These are phyloP conservation scores for Malassezia japonica DNA, from an alignment of 1,284 basidiomycete species.

Conservation along the genomic window DNA sequence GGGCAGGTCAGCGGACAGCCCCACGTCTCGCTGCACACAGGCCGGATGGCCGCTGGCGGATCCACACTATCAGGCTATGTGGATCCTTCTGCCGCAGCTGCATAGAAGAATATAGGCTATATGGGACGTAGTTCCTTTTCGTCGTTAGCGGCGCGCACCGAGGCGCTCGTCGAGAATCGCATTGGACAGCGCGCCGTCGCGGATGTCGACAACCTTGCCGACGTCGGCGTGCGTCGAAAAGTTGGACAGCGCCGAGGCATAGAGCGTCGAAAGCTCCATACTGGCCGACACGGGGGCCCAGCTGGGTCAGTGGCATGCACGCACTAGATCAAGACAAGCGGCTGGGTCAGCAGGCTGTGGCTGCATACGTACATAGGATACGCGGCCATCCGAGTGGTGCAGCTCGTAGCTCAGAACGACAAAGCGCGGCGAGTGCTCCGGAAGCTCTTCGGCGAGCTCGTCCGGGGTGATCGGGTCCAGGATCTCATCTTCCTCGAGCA, in stretches of 20 bases:
- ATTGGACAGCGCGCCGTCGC: slow-evolving; percentile 28
- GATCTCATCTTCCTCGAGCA: slow-evolving; percentile 37
- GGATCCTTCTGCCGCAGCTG: too few species aligned
- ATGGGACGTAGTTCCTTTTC: not conserved
- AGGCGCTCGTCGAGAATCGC: slow-evolving; percentile 24
- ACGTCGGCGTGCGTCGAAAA: slow-evolving; percentile 35
- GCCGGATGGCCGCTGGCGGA: too few species aligned
- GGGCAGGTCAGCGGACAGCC: too few species aligned
- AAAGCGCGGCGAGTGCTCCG: slow-evolving; percentile 79
- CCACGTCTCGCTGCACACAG: too few species aligned
- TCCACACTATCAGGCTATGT: too few species aligned
- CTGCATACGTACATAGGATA: slow-evolving; percentile 57
- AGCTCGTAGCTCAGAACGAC: slow-evolving; percentile 74
- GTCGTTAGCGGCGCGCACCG: slow-evolving; percentile 17
- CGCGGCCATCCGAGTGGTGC: slow-evolving; percentile 69
- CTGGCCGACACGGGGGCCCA: slow-evolving; percentile 40
- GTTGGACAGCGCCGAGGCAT: slow-evolving; percentile 41
- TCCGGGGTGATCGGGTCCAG: slow-evolving; percentile 23
- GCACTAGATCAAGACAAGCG: slow-evolving; percentile 27
- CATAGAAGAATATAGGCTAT: too few species aligned
- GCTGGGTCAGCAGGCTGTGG: slow-evolving; percentile 9
- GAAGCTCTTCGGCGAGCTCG: slow-evolving; percentile 58
- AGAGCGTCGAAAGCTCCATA: slow-evolving; percentile 40
- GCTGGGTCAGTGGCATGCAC: slow-evolving; percentile 20
- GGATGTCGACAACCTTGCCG: slow-evolving; percentile 36